Conservation (phyloP, 495 filamentous ascomycete species). For the Aspergillus homomorphus region DNA sequence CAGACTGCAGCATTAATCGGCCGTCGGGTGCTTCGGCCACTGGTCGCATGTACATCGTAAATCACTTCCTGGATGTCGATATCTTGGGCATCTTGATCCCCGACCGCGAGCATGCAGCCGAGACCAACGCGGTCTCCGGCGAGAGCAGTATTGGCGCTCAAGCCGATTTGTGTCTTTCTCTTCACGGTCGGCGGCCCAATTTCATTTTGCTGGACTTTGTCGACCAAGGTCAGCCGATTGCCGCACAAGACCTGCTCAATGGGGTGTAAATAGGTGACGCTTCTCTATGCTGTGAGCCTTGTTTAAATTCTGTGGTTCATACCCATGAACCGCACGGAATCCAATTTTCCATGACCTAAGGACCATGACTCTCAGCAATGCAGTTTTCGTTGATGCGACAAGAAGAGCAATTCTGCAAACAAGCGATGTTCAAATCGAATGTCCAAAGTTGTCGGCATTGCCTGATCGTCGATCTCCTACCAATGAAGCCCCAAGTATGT, state of each 20-base stretch:
- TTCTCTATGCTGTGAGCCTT: background rate
- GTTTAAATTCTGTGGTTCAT: background rate
- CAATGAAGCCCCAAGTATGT: background rate
- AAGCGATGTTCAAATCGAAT: background rate
- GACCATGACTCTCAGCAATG: background rate
- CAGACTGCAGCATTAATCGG: conserved; percentile 60
- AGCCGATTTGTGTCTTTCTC: conserved; percentile 44
- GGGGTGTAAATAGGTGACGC: conserved; percentile 38
- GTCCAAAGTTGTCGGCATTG: background rate
- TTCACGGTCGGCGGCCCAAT: conserved; percentile 55
- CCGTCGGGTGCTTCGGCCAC: conserved; percentile 46
- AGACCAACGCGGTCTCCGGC: conserved; percentile 54
- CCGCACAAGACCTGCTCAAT: conserved; percentile 56
- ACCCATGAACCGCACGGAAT: background rate
- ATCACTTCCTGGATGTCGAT: conserved; percentile 47
- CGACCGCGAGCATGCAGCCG: conserved; percentile 47
- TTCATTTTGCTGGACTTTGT: conserved; percentile 69
- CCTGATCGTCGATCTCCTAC: background rate
- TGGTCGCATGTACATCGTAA: conserved; percentile 54
- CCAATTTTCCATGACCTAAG: background rate
- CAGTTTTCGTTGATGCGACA: background rate
- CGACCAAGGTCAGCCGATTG: conserved; percentile 57
- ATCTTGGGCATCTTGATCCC: conserved; percentile 53
- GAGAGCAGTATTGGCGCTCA: conserved; percentile 59
- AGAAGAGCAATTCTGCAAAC: background rate